Percentiles rank a stretch among this genome's conserved stretches.
These are phyloP conservation scores for Pseudonectria foliicola DNA, from an alignment of 2,329 filamentous ascomycete genomes.

Conservation along the genomic window DNA sequence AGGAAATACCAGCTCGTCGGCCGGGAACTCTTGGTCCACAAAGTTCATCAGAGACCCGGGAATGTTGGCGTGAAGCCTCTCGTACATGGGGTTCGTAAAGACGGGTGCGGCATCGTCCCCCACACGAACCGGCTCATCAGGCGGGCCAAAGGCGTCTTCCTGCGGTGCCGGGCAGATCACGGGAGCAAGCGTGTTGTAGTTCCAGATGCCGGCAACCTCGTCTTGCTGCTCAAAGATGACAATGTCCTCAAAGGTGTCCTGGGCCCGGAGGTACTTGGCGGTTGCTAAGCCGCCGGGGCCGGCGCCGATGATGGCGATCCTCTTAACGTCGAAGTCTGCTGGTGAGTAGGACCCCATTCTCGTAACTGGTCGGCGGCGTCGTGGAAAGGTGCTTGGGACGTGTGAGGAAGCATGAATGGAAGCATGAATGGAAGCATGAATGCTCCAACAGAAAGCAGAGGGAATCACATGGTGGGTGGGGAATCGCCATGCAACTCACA, in stretches of 20 bases:
- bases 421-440: too few species aligned
- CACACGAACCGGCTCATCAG: slow-evolving; percentile 55
- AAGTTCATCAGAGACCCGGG: slow-evolving; percentile 75
- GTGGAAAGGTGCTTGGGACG: too few species aligned
- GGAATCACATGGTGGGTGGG: too few species aligned
- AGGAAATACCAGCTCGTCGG: slow-evolving; percentile 65
- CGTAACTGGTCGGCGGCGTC: too few species aligned
- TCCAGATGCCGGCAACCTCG: slow-evolving; percentile 78
- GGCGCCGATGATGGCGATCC: slow-evolving; percentile 73
- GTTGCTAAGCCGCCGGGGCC: slow-evolving; percentile 73
- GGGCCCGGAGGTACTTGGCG: slow-evolving; percentile 73
- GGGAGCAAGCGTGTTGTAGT: slow-evolving; percentile 54
- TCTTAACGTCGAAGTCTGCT: slow-evolving; percentile 43
- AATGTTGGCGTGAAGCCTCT: slow-evolving; percentile 79
- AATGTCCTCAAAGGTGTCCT: slow-evolving; percentile 59
- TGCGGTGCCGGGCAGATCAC: slow-evolving; percentile 56
- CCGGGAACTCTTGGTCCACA: slow-evolving; percentile 60
- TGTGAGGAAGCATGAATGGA: too few species aligned
- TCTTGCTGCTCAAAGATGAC: slow-evolving; percentile 76
- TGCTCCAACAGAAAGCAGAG: too few species aligned
- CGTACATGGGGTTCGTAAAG: slow-evolving; percentile 81
- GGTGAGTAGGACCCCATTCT: slow-evolving; percentile 24
- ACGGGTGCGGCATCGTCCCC: slow-evolving; percentile 37
- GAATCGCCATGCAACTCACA: too few species aligned
- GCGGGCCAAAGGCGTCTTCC: slow-evolving; percentile 53